Percentiles rank a stretch among this genome's conserved stretches.
These are phyloP conservation scores for Fusarium mangiferae DNA, from an alignment of 2,329 filamentous ascomycete genomes.

Conservation along the genomic window DNA sequence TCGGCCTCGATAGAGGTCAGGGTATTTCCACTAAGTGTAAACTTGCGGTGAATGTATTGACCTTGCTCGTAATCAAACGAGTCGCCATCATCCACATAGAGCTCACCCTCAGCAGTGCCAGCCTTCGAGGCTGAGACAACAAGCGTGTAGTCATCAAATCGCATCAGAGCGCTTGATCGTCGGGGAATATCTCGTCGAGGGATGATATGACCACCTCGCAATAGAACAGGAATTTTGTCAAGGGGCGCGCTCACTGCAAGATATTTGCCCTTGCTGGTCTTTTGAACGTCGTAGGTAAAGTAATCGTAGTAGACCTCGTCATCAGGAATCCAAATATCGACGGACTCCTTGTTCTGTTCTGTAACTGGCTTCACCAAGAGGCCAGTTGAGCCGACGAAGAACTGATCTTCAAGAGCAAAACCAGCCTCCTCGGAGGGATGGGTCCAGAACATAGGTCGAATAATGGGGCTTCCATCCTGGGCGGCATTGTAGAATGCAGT, in stretches of 20 bases:
- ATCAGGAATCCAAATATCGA: slow-evolving; percentile 88
- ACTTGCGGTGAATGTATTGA: slow-evolving; percentile 87
- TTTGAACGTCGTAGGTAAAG: slow-evolving; percentile 82
- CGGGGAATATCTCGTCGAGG: slow-evolving; percentile 89
- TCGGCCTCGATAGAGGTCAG: slow-evolving; percentile 78
- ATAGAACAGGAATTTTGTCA: slow-evolving; percentile 87
- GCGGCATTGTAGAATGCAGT: slow-evolving; percentile 94
- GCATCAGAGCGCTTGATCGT: slow-evolving; percentile 88
- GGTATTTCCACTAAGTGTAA: slow-evolving; percentile 70
- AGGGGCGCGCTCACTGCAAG: slow-evolving; percentile 80
- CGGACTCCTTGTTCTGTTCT: slow-evolving; percentile 75
- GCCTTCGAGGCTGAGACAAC: slow-evolving; percentile 75
- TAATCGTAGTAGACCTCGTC: slow-evolving; percentile 95
- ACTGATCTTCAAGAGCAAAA: slow-evolving; percentile 91
- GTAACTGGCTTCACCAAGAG: slow-evolving; percentile 93
- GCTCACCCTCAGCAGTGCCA: slow-evolving; percentile 74
- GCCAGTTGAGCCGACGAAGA: slow-evolving; percentile 89
- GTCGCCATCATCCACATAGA: slow-evolving; percentile 95
- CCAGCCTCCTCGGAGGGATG: slow-evolving; percentile 87
- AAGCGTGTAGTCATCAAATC: slow-evolving; percentile 93
- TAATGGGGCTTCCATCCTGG: slow-evolving; percentile 83
- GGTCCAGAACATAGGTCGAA: slow-evolving; percentile 92
- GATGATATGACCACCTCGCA: slow-evolving; percentile 93
- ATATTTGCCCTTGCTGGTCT: slow-evolving; percentile 74
- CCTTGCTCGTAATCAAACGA: slow-evolving; percentile 88